Evolutionary conservation across 2,329 filamentous ascomycete species (phyloP), one percentile per base, ranked within the genome.

Genomic region (Helotiales sp.): DNA sequence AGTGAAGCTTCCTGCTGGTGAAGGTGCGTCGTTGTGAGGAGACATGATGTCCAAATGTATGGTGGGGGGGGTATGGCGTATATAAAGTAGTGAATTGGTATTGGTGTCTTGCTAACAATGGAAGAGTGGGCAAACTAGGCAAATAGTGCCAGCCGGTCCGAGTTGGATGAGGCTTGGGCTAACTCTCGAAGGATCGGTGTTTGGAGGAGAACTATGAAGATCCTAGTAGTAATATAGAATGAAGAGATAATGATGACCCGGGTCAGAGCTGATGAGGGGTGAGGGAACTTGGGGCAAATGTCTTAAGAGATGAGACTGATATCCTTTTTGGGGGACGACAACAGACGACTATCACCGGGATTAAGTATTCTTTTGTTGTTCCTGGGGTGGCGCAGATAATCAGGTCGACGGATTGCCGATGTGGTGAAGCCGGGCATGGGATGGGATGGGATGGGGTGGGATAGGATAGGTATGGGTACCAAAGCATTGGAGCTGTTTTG

Each of bases 1-100:
- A n/a, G 79, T 79, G 73, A 80, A 84, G 77, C 80, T 82, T 47
- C 79, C 78, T 45, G 78, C 74, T n/a, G 82, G 80, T n/a, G 82
- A 83, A 26, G 80, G 80, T 34, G 81, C 79, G 71, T 84, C 80
- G 71, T 80, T 83, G 75, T 84, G 82, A 45, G 82, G 82, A 69
- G 82, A 75, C 82, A 84, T 84, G 26, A 64, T 71, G 66, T 43
- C 28, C 52, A 60, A 58, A 28, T 50, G n/a, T n/a, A 37, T 58
- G 49, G 30, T 50, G 50, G 59, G 50, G 59, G 50, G 50, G 57
- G 30, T 24, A 32, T 28, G 28, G 24, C 57, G 22, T 40, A 57
- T 40, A 57, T 54, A 30, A 65, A 63, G 59, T 63, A 65, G 58
- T 52, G 47, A 63, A 63, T 22, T 54, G 20, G 34, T 28, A 28